Evolutionary conservation across 306 rosid genomes (phyloP).

Genomic region (Astragalus glycyphyllos): DNA sequence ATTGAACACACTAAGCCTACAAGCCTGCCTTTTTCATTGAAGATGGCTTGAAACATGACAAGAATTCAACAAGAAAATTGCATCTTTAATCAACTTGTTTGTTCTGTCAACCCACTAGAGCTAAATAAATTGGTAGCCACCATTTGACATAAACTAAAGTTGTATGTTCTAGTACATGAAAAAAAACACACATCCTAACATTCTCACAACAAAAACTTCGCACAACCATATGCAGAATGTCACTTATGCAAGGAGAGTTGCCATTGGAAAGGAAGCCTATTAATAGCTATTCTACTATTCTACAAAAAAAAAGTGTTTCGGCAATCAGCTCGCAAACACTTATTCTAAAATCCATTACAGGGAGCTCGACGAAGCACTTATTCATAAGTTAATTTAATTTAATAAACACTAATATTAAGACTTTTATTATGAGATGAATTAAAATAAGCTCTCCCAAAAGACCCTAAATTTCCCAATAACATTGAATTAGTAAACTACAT

Average conservation of each 20-base stretch:
- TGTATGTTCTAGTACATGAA: constrained; percentile 21
- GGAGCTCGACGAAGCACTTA: constrained; percentile 14
- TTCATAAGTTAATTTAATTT: not conserved
- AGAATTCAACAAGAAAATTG: constrained; percentile 19
- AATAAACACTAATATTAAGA: not conserved
- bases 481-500: not conserved
- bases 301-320: not conserved
- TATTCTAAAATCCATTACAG: not conserved
- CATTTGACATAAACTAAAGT: constrained; percentile 23
- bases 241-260: constrained; percentile 36
- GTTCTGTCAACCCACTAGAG: constrained; percentile 19
- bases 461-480: not conserved
- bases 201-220: not conserved
- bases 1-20: constrained; percentile 13
- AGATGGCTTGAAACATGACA: constrained; percentile 18
- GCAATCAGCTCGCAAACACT: not conserved
- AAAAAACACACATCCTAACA: constrained; percentile 15
- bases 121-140: constrained; percentile 25
- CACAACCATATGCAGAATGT: constrained; percentile 34
- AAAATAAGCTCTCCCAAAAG: not conserved
- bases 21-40: constrained; percentile 21
- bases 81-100: constrained; percentile 34
- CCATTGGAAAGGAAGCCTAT: constrained; percentile 26
- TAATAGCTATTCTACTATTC: constrained; percentile 27
- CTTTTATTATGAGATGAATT: not conserved